Base-by-base conservation (phyloP, 805 yeast genomes). In the Yamadazyma akitaensis region DNA sequence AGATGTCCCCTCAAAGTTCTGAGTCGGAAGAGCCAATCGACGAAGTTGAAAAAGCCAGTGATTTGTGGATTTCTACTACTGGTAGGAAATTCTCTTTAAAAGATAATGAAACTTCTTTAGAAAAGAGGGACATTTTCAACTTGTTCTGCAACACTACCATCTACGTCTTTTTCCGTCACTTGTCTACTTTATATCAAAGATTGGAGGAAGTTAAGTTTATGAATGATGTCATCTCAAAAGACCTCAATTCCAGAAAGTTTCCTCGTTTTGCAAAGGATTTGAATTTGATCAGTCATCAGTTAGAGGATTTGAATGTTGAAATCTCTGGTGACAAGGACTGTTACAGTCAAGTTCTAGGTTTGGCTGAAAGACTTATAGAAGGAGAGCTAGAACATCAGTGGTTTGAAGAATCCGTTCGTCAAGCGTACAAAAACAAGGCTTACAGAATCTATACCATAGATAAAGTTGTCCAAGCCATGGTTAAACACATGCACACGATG, bases 381-480 rank as follows among this genome's bases (percentile, higher is more conserved):
- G 96, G 96, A 25, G 94, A 89, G 32, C 68, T 94, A 41, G 99
- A 94, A 60, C 96, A 88, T 52, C 94, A 85, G 64, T 84, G 90
- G 85, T 95, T 87, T 64, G 99, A 94, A 70, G 99, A 94, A 65
- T 80, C 96, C 14, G 68, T 94, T 49, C 88, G 99, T 52, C 97
- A 92, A 72, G 97, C 95, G 0, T 94, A 87, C 70, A 80, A 94
- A 59, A 94, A 92, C 68, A 85, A 84, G 51, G 99, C 98, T 0
- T 94, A 87, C 72, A 89, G 89, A 63, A 68, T 94, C 47, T 92
- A 90, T 70, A 92, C 98, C 1, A 78, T 94, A 51, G 97, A 94
- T 64, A 94, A 91, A 68, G 96, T 91, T 21, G 80, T 90, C 17
- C 96, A 89, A 59, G 65, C 75, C 2, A 54, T 72, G 61, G 71